phyloP scores from a whole-genome alignment of 2,329 filamentous ascomycete genomes.

The Coniochaeta sp. region DNA sequence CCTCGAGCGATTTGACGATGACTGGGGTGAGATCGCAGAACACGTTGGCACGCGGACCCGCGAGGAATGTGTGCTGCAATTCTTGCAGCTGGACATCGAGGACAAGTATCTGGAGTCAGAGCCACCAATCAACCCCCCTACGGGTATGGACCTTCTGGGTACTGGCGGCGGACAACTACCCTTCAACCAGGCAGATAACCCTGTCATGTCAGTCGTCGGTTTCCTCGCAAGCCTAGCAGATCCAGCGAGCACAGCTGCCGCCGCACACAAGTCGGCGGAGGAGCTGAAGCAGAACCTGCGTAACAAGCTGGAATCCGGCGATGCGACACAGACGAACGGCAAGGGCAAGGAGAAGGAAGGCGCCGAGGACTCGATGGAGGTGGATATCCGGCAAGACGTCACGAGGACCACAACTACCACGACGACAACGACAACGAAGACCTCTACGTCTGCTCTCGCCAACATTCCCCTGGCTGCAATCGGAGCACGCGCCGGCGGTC shows the following conservation, averaged over 20 bases:
- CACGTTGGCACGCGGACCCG: conserved; percentile 86
- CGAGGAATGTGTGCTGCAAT: conserved; percentile 95
- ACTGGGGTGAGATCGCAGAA: conserved; percentile 89
- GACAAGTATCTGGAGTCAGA: conserved; percentile 91
- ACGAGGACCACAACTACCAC: conserved; percentile 28
- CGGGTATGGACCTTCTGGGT: conserved; percentile 58
- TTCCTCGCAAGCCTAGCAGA: conserved; percentile 90
- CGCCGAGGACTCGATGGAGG: conserved; percentile 52
- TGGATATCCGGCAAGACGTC: conserved; percentile 43
- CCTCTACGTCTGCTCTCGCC: conserved; percentile 45
- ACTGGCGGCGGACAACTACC: conserved; percentile 73
- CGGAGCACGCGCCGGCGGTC: conserved; percentile 75
- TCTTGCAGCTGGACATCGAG: conserved; percentile 92
- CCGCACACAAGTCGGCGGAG: conserved; percentile 79
- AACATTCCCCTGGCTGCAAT: conserved; percentile 80
- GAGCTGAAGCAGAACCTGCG: conserved; percentile 76
- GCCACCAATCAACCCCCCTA: conserved; percentile 42
- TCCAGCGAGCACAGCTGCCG: conserved; percentile 81
- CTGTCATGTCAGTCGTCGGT: conserved; percentile 90
- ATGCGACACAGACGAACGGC: conserved; percentile 39
- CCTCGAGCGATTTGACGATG: conserved; percentile 87
- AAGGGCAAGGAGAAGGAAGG: conserved; percentile 50
- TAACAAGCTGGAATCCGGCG: conserved; percentile 60
- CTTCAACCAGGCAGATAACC: conserved; percentile 89
- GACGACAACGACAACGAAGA: conserved; percentile 39